Evolutionary conservation across 108 stramenopile species (phyloP).

Genomic region (Asterionellopsis glacialis): DNA sequence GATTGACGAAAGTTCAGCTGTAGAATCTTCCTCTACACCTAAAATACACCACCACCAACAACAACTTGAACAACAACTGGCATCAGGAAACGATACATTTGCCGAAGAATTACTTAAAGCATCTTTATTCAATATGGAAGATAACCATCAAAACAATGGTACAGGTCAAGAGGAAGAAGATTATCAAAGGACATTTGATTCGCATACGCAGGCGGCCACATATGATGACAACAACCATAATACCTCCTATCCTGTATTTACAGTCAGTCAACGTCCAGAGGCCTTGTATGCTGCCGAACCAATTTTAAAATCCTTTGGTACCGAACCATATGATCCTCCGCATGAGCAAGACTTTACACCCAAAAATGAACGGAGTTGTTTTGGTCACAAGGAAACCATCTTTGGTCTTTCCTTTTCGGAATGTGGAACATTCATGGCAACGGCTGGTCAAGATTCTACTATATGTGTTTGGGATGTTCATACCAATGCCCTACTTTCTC

Average conservation of each 20-base stretch:
- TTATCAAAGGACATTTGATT: no score
- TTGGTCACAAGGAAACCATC: slow-evolving; percentile 72
- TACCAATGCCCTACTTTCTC: slow-evolving; percentile 41
- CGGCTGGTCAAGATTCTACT: slow-evolving; percentile 80
- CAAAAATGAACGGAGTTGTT: slow-evolving; percentile 50
- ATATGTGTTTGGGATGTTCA: slow-evolving; percentile 61
- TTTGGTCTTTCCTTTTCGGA: slow-evolving; percentile 64
- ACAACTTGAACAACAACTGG: no score
- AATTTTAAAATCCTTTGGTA: neutral
- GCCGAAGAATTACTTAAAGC: no score
- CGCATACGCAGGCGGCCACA: neutral
- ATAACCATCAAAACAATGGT: no score
- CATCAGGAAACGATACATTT: no score
- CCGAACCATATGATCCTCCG: slow-evolving; percentile 2
- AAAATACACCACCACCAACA: no score
- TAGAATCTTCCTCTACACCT: no score
- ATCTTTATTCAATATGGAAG: no score
- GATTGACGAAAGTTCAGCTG: no score
- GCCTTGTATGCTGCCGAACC: slow-evolving; percentile 1
- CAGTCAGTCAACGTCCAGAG: neutral
- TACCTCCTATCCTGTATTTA: neutral
- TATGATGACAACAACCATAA: neutral
- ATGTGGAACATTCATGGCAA: slow-evolving; percentile 63
- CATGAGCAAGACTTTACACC: neutral
- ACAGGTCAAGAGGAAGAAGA: no score